Base-by-base conservation (phyloP, 306 rosid species). In the Medicago lupulina region DNA sequence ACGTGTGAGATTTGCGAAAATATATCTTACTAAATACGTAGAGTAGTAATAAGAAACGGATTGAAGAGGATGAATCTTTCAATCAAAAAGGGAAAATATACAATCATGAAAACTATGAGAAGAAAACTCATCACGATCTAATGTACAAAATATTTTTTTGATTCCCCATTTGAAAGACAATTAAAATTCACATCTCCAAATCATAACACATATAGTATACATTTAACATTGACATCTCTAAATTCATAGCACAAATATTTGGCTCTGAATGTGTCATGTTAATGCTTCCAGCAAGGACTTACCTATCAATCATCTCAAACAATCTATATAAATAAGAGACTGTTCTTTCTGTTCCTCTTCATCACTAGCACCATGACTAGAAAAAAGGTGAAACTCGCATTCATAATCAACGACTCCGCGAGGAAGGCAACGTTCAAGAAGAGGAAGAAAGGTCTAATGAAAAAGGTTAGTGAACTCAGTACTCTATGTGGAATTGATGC, bases 361-460 rank as follows among this genome's bases (percentile, higher is more conserved):
- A 4, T 6, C 14, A 19, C 39, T 19, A 60, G 14, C 72, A 36
- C 16, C 67, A 85, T 79, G 88, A 82, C 86, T 28, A 82, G 89
- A 74, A 86, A 86, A 73, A 86, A 80, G 77, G 89, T 86, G 73
- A 86, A 83, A 63, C 76, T 83, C 0, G 85, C 84, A 25, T 83
- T 83, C 83, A 83, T 86, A 62, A 58, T 55, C n/a, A 86, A 83
- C 5, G 89, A 86, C 43, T 73, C 84, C 0, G 80, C 86, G 0
- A 83, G 89, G 54, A 86, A 81, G 44, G 83, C 87, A 2, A 83
- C 89, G 9, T 86, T 76, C 77, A 86, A 80, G 81, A 86, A 83
- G 21, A 79, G 88, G 71, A 85, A 85, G 88, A 81, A 80, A 76
- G 83, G 86, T 63, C 70, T 83, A 4, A 72, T 86, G 73, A 86